Evolutionary conservation across 2,329 filamentous ascomycete genomes (phyloP).

Genomic region (Byssoonygena ceratinophila): DNA sequence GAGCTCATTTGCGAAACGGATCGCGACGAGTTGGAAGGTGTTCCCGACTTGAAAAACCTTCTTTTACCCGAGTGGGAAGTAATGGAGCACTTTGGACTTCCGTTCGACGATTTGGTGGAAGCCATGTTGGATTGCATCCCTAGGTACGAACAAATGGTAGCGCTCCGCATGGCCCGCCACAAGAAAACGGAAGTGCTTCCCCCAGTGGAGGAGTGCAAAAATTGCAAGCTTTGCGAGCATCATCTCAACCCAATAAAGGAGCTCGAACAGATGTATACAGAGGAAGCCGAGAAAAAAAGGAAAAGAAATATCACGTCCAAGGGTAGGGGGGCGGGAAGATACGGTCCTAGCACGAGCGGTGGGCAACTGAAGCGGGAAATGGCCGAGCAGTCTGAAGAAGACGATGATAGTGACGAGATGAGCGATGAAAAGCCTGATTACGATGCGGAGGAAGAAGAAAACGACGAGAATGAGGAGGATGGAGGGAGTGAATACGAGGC

Average conservation of each 20-base stretch:
- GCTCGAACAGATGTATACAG: not conserved
- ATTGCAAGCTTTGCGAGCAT: not conserved
- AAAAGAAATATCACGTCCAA: not conserved
- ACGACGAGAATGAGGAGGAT: not conserved
- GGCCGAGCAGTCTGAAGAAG: not conserved
- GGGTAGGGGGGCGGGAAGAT: not conserved
- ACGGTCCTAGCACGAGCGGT: not conserved
- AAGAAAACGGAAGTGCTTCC: not conserved
- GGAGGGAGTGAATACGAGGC: conserved; percentile 3
- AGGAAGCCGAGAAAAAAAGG: not conserved
- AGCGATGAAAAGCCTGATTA: not conserved
- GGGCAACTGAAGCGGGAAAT: not conserved
- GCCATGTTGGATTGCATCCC: not conserved
- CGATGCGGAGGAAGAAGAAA: not conserved
- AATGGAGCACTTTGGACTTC: not conserved
- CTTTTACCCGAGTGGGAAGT: conserved; percentile 1
- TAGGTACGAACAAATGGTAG: not conserved
- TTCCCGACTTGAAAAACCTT: not conserved
- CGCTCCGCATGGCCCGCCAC: not conserved
- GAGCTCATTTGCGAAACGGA: not conserved
- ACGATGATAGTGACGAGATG: not conserved
- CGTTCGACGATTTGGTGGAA: not conserved
- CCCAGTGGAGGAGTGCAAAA: not conserved
- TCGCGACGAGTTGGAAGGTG: not conserved
- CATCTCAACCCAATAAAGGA: not conserved